A percentile compares a stretch with the other conserved stretches of the same genome.
Evolutionary conservation across 1,139 yeast species (phyloP).

Genomic region (Yamadazyma triangularis): DNA sequence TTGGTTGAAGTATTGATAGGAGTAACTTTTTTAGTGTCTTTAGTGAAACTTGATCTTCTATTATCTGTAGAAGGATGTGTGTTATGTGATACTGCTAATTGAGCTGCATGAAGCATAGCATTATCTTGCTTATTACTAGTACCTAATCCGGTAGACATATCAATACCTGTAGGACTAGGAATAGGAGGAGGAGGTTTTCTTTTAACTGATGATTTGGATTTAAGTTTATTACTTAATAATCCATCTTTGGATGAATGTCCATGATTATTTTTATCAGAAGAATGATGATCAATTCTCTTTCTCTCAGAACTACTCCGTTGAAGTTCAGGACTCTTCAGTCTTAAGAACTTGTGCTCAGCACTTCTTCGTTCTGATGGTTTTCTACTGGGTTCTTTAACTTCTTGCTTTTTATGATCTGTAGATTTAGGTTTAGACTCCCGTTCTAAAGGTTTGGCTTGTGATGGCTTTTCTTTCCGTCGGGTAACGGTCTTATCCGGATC

Average conservation of each 20-base stretch:
- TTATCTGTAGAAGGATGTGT: conserved; percentile 19
- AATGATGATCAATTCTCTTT: conserved; percentile 1
- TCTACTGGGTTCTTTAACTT: too few species aligned
- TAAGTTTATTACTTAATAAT: conserved; percentile 9
- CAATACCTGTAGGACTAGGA: conserved; percentile 16
- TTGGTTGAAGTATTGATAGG: conserved; percentile 5
- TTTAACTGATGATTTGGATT: conserved; percentile 14
- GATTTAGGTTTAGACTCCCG: background rate
- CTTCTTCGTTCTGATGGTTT: too few species aligned
- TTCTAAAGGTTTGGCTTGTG: background rate
- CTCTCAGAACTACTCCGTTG: background rate
- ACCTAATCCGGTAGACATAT: conserved; percentile 35
- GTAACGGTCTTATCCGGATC: background rate
- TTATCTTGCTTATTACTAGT: conserved; percentile 15
- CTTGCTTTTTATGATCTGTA: background rate
- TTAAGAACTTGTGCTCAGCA: too few species aligned
- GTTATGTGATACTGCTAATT: conserved; percentile 40
- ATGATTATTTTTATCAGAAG: background rate
- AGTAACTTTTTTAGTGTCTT: conserved; percentile 18
- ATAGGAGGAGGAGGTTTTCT: conserved; percentile 37
- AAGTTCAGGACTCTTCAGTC: too few species aligned
- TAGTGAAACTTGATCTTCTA: conserved; percentile 36
- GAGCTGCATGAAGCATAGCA: conserved; percentile 41
- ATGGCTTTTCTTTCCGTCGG: background rate
- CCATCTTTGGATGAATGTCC: conserved; percentile 5